phyloP scores from a whole-genome alignment of 768 basidiomycete genomes.

The Xerocomellus intermedius region DNA sequence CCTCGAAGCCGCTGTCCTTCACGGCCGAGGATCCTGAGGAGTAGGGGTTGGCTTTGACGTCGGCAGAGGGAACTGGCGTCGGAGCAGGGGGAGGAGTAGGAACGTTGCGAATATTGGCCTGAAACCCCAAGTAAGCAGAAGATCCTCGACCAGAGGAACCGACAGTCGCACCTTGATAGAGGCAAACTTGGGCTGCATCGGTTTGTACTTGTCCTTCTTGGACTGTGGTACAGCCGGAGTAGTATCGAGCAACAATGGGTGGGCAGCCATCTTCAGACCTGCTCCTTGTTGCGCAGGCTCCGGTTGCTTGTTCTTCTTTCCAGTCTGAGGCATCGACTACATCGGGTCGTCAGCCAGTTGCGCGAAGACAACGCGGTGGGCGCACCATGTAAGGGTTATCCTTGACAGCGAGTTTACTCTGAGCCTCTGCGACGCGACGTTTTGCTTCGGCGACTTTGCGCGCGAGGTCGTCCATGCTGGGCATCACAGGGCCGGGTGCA shows the following conservation, averaged over 20 bases:
- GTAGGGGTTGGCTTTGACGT: conserved; percentile 72
- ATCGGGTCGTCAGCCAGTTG: background rate
- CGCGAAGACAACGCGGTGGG: conserved; percentile 1
- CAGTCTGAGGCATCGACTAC: conserved; percentile 53
- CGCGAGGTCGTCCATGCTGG: conserved; percentile 59
- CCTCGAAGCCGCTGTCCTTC: conserved; percentile 68
- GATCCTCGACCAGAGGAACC: background rate
- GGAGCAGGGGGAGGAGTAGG: conserved; percentile 56
- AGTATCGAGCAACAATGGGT: conserved; percentile 77
- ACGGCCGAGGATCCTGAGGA: conserved; percentile 46
- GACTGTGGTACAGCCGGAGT: conserved; percentile 55
- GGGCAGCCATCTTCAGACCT: conserved; percentile 87
- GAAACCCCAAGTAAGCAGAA: background rate
- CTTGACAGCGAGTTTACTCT: conserved; percentile 69
- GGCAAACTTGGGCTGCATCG: conserved; percentile 99
- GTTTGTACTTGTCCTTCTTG: conserved; percentile 92
- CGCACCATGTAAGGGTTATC: conserved; percentile 88
- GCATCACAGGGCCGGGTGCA: conserved; percentile 40
- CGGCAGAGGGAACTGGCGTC: conserved; percentile 38
- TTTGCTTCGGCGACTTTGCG: conserved; percentile 83
- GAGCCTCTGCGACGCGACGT: conserved; percentile 78
- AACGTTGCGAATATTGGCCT: conserved; percentile 77
- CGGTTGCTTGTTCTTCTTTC: conserved; percentile 52
- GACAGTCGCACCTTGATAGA: conserved; percentile 70
- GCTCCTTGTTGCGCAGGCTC: conserved; percentile 76